Evolutionary conservation across 2,329 filamentous ascomycete species (phyloP).

Genomic region (Apiospora sp.): DNA sequence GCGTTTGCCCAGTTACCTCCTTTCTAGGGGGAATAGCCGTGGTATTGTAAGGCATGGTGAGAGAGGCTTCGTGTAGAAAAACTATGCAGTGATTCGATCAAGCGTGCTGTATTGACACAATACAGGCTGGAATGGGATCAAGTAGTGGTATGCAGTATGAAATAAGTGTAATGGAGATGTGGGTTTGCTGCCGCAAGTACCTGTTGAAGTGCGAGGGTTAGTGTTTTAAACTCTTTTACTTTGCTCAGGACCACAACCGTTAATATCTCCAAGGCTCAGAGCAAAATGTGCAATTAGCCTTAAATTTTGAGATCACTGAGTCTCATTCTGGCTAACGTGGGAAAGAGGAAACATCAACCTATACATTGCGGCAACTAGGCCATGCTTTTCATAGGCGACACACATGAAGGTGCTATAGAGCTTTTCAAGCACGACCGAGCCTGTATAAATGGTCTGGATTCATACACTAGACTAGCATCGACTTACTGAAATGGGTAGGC

Average conservation of each 20-base stretch:
- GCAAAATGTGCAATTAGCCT: neutral
- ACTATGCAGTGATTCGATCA: neutral
- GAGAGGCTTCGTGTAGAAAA: neutral
- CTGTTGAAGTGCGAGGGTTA: neutral
- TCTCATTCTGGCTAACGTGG: neutral
- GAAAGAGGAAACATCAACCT: neutral
- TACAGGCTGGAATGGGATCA: neutral
- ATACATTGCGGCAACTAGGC: neutral
- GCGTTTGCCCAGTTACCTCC: constrained; percentile 84
- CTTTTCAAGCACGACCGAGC: neutral
- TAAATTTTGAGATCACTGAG: neutral
- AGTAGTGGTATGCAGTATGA: neutral
- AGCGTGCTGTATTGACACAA: neutral
- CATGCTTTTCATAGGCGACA: neutral
- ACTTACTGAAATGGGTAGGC: neutral
- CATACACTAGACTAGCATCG: neutral
- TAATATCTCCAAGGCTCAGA: neutral
- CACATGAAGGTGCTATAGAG: neutral
- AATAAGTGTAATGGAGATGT: neutral
- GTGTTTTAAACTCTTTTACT: neutral
- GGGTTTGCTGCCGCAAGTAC: neutral
- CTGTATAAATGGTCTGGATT: neutral
- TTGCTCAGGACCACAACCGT: neutral
- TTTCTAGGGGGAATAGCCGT: constrained; percentile 80
- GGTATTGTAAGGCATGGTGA: constrained; percentile 87